Base-by-base conservation (phyloP, 768 basidiomycete species). In the Tylopilus subfusipes region DNA sequence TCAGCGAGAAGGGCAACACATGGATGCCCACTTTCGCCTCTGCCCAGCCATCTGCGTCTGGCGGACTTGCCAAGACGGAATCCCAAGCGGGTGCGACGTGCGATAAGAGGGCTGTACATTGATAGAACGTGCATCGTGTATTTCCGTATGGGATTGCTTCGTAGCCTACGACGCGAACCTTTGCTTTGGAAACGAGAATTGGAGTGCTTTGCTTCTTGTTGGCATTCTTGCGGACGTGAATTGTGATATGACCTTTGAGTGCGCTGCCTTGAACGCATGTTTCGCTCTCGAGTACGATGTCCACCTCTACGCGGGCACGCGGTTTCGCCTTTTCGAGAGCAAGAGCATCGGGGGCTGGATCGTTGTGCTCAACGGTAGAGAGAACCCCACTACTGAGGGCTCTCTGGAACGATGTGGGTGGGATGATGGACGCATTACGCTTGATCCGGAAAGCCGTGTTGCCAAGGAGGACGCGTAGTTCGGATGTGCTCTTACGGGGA, bases 111-210 rank as follows among this genome's bases (percentile, higher is more conserved):
- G 78, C 73, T 8, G 86, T 83, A 65, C 80, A 81, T 61, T 93
- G 90, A 66, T 89, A 95, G 70, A 97, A 96, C 13, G 86, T 84
- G 66, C 89, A 83, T 16, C 86, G 76, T n/a, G 79, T 76, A 24
- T 79, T 76, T 51, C 80, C 74, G 43, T 78, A 73, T 0, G 80
- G 74, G 40, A 83, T 77, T 40, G 82, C 84, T 73, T 96, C 94
- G 66, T 93, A 93, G 5, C 94, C 93, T 49, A 95, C 78, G 21
- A 94, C 76, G 54, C 92, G 77, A 30, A 95, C 69, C 73, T 93
- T 95, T 5, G 84, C 90, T 34, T 78, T 83, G 36, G 84, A 84
- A 14, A 96, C 69, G 59, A 83, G 73, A 4, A 92, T 65, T n/a
- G 81, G 74, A 2, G 78, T 67, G 2, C 42, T 52, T 42, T 75